A percentile compares a stretch with the other conserved stretches of the same genome.
Evolutionary conservation across 2,329 filamentous ascomycete species (phyloP).

Genomic region (Gaeumannomyces tritici): DNA sequence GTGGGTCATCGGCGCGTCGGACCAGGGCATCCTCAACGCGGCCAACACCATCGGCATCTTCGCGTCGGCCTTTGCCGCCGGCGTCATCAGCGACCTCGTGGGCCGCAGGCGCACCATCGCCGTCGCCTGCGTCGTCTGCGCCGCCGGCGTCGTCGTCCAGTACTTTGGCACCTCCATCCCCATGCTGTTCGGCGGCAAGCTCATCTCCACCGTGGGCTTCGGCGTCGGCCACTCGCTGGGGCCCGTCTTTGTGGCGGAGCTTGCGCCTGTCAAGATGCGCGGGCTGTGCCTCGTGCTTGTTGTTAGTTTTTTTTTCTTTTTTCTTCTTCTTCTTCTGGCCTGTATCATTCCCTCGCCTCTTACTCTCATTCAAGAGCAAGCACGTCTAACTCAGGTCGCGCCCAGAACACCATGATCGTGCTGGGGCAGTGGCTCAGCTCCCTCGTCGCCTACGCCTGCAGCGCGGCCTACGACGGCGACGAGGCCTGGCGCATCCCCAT

Average conservation of each 20-base stretch:
- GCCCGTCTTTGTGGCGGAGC: conserved; percentile 21
- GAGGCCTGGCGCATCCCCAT: conserved; percentile 19
- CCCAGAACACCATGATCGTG: conserved; percentile 21
- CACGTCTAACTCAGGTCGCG: no score
- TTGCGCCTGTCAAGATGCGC: conserved; percentile 19
- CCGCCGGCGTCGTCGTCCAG: conserved; percentile 37
- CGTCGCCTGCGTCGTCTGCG: conserved; percentile 49
- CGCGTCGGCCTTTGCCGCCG: conserved; percentile 17
- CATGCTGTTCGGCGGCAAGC: conserved; percentile 19
- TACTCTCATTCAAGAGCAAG: no score
- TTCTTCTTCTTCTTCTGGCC: no score
- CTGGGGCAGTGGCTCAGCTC: conserved; percentile 20
- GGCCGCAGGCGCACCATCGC: conserved; percentile 53
- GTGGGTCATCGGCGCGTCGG: conserved; percentile 13
- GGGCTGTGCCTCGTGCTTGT: conserved; percentile 19
- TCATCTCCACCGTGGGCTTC: conserved; percentile 13
- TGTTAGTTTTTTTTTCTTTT: background rate
- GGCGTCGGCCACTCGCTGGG: conserved; percentile 20
- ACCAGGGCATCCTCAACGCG: conserved; percentile 21
- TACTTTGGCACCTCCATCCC: conserved; percentile 14
- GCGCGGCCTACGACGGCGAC: conserved; percentile 10
- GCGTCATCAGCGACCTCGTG: conserved; percentile 47
- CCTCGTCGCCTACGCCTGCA: conserved; percentile 13
- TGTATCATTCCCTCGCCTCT: no score
- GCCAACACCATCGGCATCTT: conserved; percentile 19